A percentile compares a stretch with the other conserved stretches of the same genome.
Conservation (phyloP, 257 asterid species). For the Fraxinus americana region DNA sequence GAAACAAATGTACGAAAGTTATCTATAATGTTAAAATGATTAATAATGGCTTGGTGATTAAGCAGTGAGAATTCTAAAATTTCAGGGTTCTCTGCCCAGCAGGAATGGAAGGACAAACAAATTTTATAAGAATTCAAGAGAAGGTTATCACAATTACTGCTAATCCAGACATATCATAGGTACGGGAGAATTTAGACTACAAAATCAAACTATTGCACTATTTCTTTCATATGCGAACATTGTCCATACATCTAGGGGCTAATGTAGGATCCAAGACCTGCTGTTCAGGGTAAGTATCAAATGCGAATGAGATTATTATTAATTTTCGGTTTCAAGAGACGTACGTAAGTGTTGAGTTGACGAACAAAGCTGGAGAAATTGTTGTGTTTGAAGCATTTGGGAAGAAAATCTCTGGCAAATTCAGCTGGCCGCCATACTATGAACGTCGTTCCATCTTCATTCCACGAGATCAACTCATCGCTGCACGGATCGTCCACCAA, state of each 20-base stretch:
- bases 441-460: slow-evolving; percentile 45
- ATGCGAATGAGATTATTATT: too few relatives aligned
- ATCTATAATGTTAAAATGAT: neutral
- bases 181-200: neutral
- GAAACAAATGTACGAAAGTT: neutral
- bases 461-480: slow-evolving; percentile 51
- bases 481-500: slow-evolving; percentile 41
- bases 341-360: slow-evolving; percentile 47
- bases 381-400: slow-evolving; percentile 51
- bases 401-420: slow-evolving; percentile 51
- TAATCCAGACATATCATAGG: neutral
- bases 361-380: slow-evolving; percentile 54
- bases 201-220: neutral
- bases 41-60: neutral
- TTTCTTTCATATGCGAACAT: neutral
- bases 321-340: neutral
- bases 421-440: slow-evolving; percentile 53
- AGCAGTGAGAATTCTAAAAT: neutral
- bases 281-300: neutral
- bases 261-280: neutral
- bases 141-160: neutral
- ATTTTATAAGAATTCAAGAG: neutral
- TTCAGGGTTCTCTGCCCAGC: neutral
- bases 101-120: neutral
- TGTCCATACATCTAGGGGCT: too few relatives aligned